phyloP scores from a whole-genome alignment of 2,329 filamentous ascomycete genomes.

The Dothistroma septosporum region DNA sequence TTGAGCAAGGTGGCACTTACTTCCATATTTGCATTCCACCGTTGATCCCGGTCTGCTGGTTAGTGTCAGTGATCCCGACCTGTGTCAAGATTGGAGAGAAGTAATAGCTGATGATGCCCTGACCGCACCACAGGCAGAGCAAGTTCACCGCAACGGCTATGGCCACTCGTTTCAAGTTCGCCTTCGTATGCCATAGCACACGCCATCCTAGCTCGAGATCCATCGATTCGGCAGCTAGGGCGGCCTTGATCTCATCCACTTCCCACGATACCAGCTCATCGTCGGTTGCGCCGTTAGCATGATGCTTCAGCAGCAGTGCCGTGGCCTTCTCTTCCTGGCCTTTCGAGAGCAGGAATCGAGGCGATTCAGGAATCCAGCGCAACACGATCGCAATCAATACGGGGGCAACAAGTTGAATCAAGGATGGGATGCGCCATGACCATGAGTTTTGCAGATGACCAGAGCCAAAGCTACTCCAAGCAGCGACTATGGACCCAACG shows the following conservation, averaged over 20 bases:
- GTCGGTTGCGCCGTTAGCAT: conserved; percentile 58
- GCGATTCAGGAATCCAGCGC: conserved; percentile 16
- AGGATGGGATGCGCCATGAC: conserved; percentile 28
- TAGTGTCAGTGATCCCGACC: conserved; percentile 37
- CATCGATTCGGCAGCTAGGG: conserved; percentile 51
- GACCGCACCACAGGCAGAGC: conserved; percentile 40
- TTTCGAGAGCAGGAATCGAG: conserved; percentile 11
- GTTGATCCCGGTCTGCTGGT: conserved; percentile 39
- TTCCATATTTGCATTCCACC: conserved; percentile 40
- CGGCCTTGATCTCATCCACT: conserved; percentile 57
- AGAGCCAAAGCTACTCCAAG: conserved; percentile 25
- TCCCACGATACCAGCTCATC: conserved; percentile 63
- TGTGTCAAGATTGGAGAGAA: conserved; percentile 34
- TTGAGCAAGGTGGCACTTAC: background rate
- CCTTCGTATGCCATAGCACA: conserved; percentile 18
- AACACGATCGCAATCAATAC: conserved; percentile 3
- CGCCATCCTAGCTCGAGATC: conserved; percentile 43
- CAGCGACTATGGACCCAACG: conserved; percentile 20
- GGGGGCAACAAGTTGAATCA: conserved; percentile 26
- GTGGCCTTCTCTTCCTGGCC: conserved; percentile 13
- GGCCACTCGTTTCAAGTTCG: conserved; percentile 36
- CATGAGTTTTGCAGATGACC: conserved; percentile 20
- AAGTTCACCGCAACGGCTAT: conserved; percentile 37
- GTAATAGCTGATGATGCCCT: conserved; percentile 36
- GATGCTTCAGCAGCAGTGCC: conserved; percentile 53